Evolutionary conservation across 371 early-diverging fungal genomes (phyloP), one percentile per base, ranked within the genome.

Genomic region (Rhizopus sp.): DNA sequence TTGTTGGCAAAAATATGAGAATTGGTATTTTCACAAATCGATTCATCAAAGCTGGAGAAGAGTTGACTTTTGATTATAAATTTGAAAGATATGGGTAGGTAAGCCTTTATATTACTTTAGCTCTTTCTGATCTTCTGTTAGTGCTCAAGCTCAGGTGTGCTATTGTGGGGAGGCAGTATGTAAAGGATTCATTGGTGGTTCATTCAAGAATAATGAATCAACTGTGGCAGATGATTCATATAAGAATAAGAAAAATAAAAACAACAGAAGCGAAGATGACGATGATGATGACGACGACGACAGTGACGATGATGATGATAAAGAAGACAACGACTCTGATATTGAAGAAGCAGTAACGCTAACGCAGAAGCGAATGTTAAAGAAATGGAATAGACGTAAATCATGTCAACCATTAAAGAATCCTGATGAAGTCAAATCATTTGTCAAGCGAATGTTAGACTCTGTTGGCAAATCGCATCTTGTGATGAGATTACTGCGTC

Each of bases 21-120:
- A 88, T 93, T 62, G 93, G 95, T 44, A 86, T 93, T 1, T 96
- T 94, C 56, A 86, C 94, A 40, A 73, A 73, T 51, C 72, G 86
- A 39, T 62, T 73, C 4, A 84, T 97, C 16, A 75, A 69, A 48
- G 80, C 81, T 35, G 93, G 89, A 32, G 89, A 90, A 59, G 97
- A 97, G 54, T 63, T 96, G 17, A 95, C 95, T 1, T 97, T 96
- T 78, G 93, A 97, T 70, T 96, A 96, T 73, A 88, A 93, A 59
- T 93, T 94, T 72, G 91, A 92, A 60, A 84, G 93, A 51, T 91
- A 88, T 48, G 91, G 86, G 54, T 42, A 37, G 46, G 35, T 38
- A 29, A 16, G 16, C 7, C 12, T 39, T 8, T 13, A 12, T 37
- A 31, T 16, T 29, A 3, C 7, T 23, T 8, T 8, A 32, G 4